Base-by-base conservation (phyloP, 2,329 filamentous ascomycete genomes). In the Pseudocercospora cruenta region DNA sequence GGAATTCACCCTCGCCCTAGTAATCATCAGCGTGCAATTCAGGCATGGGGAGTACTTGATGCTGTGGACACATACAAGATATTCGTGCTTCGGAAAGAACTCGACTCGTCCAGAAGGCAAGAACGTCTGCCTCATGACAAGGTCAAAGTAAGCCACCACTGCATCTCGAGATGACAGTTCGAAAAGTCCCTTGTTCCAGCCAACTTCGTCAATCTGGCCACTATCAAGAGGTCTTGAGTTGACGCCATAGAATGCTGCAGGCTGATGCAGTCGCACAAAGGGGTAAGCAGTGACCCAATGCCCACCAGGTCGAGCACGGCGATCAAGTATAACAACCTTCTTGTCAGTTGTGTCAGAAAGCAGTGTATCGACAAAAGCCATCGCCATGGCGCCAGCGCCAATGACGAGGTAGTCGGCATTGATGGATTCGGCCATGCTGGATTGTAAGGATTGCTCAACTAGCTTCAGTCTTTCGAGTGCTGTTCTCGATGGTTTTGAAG, bases 261-360 rank as follows among this genome's bases (percentile, higher is more conserved):
- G 70, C 24, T 72, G 70, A 31, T 72, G 70, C 1, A 72, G 64
- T 7, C 69, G 67, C 5, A 72, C 69, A 55, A 60, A 72, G 6
- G 70, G 69, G 26, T 72, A 72, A 1, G 70, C 67, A 10, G 57
- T 62, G 1, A 55, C 68, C 70, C 70, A 71, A 24, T 72, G 70
- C 5, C 70, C 69, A 31, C 68, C 68, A 39, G 68, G 68, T 12
- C 59, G 64, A n/a, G 66, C 61, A 36, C 70, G 62, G 10, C 66
- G 64, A 21, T 71, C 69, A 1, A 70, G 58, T 2, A 71, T 65
- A 5, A 58, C 64, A 5, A 67, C 31, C 2, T 64, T 69, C 8
- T 64, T 57, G 8, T 63, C 33, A 22, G 58, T 63, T 24, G 67
- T 58, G 1, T 54, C 36, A 2, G 61, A 33, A 9, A 69, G 26